phyloP scores from a whole-genome alignment of 2,329 filamentous ascomycete genomes.

The Neophaeococcomyces aloes region DNA sequence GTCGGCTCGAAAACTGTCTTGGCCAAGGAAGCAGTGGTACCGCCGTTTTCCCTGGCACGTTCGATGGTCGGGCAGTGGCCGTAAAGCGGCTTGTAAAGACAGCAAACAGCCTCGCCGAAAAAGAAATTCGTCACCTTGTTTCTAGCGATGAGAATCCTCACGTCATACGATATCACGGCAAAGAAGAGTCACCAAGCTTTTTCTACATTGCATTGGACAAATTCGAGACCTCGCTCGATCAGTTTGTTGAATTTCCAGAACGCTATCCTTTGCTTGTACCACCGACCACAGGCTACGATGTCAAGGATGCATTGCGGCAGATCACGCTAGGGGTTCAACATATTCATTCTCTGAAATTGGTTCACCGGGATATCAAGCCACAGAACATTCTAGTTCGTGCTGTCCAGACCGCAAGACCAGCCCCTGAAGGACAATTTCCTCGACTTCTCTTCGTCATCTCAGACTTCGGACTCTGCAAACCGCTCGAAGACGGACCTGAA shows the following conservation, averaged over 20 bases:
- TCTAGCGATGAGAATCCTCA: constrained; percentile 95
- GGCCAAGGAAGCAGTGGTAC: constrained; percentile 91
- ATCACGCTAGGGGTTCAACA: constrained; percentile 83
- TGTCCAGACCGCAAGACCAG: constrained; percentile 19
- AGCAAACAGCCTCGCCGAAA: constrained; percentile 89
- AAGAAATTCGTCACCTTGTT: constrained; percentile 79
- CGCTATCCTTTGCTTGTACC: constrained; percentile 58
- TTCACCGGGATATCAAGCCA: constrained; percentile 93
- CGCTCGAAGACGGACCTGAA: constrained; percentile 75
- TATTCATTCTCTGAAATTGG: constrained; percentile 82
- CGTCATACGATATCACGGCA: constrained; percentile 91
- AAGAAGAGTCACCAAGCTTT: constrained; percentile 79
- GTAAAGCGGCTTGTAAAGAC: constrained; percentile 95
- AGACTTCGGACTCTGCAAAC: constrained; percentile 96
- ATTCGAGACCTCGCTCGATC: constrained; percentile 85
- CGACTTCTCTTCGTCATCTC: constrained; percentile 84
- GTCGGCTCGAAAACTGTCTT: constrained; percentile 43
- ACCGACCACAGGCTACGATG: constrained; percentile 54
- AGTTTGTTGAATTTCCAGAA: constrained; percentile 69
- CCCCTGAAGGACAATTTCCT: constrained; percentile 27
- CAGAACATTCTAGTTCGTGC: constrained; percentile 86
- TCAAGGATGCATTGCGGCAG: constrained; percentile 73
- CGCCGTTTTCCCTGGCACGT: constrained; percentile 86
- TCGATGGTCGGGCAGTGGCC: constrained; percentile 84
- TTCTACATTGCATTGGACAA: constrained; percentile 93